Evolutionary conservation across 768 basidiomycete genomes (phyloP), one percentile per base, ranked within the genome.

Genomic region (Hericium erinaceus): DNA sequence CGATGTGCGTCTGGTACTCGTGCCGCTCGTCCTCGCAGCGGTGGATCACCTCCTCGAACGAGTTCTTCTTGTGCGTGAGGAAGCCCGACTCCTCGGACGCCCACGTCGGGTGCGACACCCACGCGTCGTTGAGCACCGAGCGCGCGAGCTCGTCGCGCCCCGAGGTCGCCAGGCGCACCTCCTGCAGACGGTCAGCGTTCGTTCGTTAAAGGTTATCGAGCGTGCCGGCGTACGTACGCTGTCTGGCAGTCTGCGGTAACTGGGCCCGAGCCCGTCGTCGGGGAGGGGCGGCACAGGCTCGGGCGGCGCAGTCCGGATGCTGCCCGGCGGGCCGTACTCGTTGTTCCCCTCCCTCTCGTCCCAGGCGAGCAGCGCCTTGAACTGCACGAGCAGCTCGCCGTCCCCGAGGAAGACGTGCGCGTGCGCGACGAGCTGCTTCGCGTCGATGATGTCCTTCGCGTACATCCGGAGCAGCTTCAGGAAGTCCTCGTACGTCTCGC

Each of bases 41-140:
- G 74, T 98, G 94, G 57, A 98, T 76, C 0, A 91, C 89, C 66
- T 98, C 95, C 70, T 99, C 97, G 69, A 89, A 98, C 5, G 83
- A 80, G 68, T 98, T 99, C 76, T 98, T 98, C 77, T 97, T 95
- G 71, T 98, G 92, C 6, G 95, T 80, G 61, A 92, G 82, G 64
- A 97, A 97, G 10, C 92, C 94, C 1, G 94, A 83, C 67, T 95
- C 94, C 68, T 98, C 95, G 20, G 94, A 95, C 9, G 93, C 93
- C 92, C 94, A 97, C 1, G 94, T 95, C 3, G 97, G 95, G 70
- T 98, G 95, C 13, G 95, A 97, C 11, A 98, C 93, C 95, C 97
- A 98, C 63, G 87, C 83, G 67, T 98, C 95, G 68, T 99, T 99
- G 49, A 99, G 80, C 28, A 99, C 94, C 28, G 92, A 93, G 68